Conservation (phyloP, 2,329 filamentous ascomycete genomes). For the Colletotrichum gloeosporioides region DNA sequence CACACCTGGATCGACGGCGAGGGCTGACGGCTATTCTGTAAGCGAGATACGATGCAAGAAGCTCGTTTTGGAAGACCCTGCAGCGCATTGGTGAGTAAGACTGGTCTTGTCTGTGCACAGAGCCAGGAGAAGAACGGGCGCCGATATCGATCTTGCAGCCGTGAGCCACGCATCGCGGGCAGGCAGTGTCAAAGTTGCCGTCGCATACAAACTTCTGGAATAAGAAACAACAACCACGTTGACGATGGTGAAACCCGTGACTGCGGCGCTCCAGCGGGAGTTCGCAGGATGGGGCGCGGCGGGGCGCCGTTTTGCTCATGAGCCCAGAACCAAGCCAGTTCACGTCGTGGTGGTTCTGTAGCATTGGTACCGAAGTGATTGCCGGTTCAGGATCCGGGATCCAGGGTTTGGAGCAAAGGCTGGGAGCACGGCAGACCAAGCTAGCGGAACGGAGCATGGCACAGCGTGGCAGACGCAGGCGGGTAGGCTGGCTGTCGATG, state of each 20-base stretch:
- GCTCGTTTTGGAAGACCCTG: not conserved
- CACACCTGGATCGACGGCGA: not conserved
- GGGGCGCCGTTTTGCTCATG: not conserved
- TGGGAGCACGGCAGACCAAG: not conserved
- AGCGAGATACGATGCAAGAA: not conserved
- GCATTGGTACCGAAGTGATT: not conserved
- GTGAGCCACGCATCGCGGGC: not conserved
- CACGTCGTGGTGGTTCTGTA: not conserved
- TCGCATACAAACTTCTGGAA: not conserved
- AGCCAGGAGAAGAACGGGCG: not conserved
- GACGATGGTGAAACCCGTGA: conserved; percentile 2
- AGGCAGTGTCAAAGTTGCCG: not conserved
- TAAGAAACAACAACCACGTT: not conserved
- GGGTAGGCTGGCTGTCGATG: not conserved
- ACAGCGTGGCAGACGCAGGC: not conserved
- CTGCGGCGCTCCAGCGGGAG: not conserved
- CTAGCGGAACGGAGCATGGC: not conserved
- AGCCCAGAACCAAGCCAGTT: not conserved
- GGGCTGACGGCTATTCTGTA: not conserved
- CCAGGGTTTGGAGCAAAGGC: not conserved
- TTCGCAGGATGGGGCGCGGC: not conserved
- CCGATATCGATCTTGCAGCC: not conserved
- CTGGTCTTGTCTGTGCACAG: not conserved
- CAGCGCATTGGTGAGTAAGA: not conserved
- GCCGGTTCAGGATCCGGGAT: conserved; percentile 1